Conservation (phyloP, 2,329 filamentous ascomycete species). For the Geosmithia putterillii region DNA sequence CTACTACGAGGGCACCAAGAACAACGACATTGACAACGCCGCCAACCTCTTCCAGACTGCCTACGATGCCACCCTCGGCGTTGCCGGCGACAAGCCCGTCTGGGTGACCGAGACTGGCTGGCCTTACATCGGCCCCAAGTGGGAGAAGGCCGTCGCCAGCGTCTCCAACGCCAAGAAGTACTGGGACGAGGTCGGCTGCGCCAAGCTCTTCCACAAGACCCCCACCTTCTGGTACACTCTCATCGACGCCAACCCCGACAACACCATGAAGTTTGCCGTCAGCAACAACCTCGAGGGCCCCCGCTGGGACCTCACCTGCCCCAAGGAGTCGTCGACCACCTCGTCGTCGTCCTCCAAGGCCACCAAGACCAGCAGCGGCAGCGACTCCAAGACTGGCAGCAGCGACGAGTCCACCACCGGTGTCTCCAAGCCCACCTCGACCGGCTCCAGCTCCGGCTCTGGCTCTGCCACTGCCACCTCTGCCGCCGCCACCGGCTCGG, state of each 20-base stretch:
- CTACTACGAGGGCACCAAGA: constrained; percentile 48
- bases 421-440: background rate
- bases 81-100: constrained; percentile 38
- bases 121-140: constrained; percentile 41
- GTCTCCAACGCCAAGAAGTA: constrained; percentile 49
- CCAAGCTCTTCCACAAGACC: constrained; percentile 39
- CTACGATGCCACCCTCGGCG: constrained; percentile 28
- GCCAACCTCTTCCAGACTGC: constrained; percentile 40
- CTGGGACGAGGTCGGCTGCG: constrained; percentile 51
- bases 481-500: background rate
- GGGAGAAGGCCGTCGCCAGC: constrained; percentile 41
- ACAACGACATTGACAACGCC: constrained; percentile 43
- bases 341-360: constrained; percentile 5
- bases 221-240: constrained; percentile 52
- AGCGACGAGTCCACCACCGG: background rate
- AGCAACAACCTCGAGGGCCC: constrained; percentile 39
- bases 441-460: constrained; percentile 1
- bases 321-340: constrained; percentile 8
- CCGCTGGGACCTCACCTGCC: constrained; percentile 41
- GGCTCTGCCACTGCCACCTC: constrained; percentile 2
- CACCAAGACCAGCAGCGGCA: background rate
- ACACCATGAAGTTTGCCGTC: constrained; percentile 45
- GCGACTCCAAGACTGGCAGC: background rate
- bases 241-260: constrained; percentile 47
- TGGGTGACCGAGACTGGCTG: constrained; percentile 57